Conservation (phyloP, 179 eudicot genomes). For the Nepenthes alata region DNA sequence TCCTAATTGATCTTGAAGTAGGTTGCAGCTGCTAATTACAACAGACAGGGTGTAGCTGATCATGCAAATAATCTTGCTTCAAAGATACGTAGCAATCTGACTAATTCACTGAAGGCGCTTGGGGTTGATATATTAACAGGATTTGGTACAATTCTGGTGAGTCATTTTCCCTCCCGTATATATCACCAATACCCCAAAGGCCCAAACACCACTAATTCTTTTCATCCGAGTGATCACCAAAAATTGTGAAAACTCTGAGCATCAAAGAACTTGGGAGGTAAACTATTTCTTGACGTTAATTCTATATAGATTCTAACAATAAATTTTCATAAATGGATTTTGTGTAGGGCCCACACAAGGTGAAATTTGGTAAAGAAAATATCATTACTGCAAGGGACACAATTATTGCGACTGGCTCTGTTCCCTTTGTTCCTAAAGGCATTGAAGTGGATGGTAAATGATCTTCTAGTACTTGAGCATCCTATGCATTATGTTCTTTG, state of each 20-base stretch:
- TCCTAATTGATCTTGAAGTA: conserved; percentile 16
- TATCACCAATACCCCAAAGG: no score
- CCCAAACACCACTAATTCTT: not conserved
- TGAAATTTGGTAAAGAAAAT: conserved; percentile 64
- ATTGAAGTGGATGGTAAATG: conserved; percentile 92
- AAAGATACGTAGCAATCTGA: conserved; percentile 74
- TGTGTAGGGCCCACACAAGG: conserved; percentile 86
- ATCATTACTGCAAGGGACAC: conserved; percentile 82
- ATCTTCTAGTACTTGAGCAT: no score
- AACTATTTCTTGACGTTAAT: not conserved
- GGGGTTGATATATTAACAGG: conserved; percentile 99
- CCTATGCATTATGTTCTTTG: no score
- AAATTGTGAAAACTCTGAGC: not conserved
- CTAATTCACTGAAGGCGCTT: conserved; percentile 85
- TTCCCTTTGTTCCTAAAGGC: conserved; percentile 93
- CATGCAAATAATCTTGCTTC: conserved; percentile 97
- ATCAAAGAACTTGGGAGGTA: not conserved
- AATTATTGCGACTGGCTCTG: conserved; percentile 97
- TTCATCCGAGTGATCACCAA: not conserved
- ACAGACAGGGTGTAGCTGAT: conserved; percentile 96
- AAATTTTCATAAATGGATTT: conserved; percentile 1
- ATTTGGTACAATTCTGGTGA: conserved; percentile 74
- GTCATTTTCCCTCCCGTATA: conserved; percentile 14
- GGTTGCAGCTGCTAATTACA: conserved; percentile 96
- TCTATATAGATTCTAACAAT: not conserved